These are phyloP conservation scores for Tuber calosporum DNA, from an alignment of 495 filamentous ascomycete genomes.

Conservation along the genomic window DNA sequence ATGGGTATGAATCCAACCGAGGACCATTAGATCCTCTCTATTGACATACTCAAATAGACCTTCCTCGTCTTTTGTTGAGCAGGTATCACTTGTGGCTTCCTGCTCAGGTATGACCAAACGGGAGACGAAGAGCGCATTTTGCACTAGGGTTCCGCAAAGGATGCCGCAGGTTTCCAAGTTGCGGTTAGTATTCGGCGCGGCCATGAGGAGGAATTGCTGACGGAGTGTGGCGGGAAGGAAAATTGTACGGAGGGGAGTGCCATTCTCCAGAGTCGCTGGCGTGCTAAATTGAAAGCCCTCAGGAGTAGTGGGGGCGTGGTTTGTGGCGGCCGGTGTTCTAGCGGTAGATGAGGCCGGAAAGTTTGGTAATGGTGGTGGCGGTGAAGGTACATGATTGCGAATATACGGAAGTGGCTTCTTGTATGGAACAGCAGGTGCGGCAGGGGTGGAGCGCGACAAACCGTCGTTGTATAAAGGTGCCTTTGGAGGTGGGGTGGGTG, in stretches of 20 bases:
- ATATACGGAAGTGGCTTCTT: conserved; percentile 6
- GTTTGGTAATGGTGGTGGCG: conserved; percentile 10
- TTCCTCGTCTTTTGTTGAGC: conserved; percentile 80
- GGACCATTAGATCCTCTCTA: conserved; percentile 71
- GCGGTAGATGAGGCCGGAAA: neutral
- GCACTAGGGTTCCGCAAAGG: conserved; percentile 80
- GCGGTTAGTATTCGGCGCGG: conserved; percentile 62
- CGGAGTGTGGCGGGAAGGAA: conserved; percentile 77
- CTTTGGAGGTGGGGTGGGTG: conserved; percentile 46
- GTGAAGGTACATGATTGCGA: conserved; percentile 12
- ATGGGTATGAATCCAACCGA: conserved; percentile 98
- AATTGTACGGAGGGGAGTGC: conserved; percentile 72
- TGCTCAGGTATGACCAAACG: conserved; percentile 87
- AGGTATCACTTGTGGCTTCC: conserved; percentile 79
- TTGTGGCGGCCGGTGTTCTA: conserved; percentile 44
- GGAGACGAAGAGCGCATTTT: conserved; percentile 86
- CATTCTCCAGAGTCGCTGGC: conserved; percentile 80
- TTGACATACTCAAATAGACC: conserved; percentile 82
- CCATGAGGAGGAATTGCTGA: conserved; percentile 60
- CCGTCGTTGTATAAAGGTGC: conserved; percentile 48
- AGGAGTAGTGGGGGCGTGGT: conserved; percentile 40
- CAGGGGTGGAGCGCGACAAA: neutral
- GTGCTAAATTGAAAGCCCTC: conserved; percentile 67
- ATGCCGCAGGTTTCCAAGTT: conserved; percentile 94
- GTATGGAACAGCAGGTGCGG: conserved; percentile 12